Percentiles rank a stretch among this genome's conserved stretches.
phyloP scores from a whole-genome alignment of 768 basidiomycete genomes.

The Phanerodontia chrysosporium region DNA sequence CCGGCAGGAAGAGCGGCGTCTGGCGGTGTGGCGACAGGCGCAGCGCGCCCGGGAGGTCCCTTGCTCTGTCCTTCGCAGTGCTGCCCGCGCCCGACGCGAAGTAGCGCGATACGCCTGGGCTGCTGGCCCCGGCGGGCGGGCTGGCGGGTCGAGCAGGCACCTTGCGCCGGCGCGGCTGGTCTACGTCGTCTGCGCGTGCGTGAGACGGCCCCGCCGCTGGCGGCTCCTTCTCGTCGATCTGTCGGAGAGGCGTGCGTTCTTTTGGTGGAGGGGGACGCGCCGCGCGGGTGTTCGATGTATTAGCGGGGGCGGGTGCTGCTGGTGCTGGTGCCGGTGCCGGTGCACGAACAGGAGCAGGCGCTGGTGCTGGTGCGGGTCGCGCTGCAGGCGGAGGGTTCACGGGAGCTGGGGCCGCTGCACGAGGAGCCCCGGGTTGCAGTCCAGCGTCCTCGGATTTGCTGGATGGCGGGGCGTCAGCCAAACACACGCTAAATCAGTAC shows the following conservation, averaged over 20 bases:
- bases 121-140: conserved; percentile 15
- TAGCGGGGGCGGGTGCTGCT: neutral
- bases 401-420: neutral
- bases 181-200: conserved; percentile 21
- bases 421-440: neutral
- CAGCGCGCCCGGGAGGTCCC: conserved; percentile 29
- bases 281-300: neutral
- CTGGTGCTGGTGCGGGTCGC: conserved; percentile 8
- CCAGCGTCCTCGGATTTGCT: neutral
- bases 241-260: conserved; percentile 18
- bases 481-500: no score
- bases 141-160: conserved; percentile 15
- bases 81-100: conserved; percentile 6
- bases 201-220: conserved; percentile 18
- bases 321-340: conserved; percentile 6
- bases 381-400: conserved; percentile 1
- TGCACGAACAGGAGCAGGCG: no score
- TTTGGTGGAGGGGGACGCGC: conserved; percentile 6
- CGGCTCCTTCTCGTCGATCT: conserved; percentile 14
- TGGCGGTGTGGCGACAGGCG: conserved; percentile 19
- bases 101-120: conserved; percentile 5
- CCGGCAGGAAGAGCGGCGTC: conserved; percentile 23
- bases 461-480: neutral
- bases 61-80: conserved; percentile 11
- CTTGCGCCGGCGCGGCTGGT: conserved; percentile 21